Evolutionary conservation across 2,329 filamentous ascomycete species (phyloP).

Genomic region (Aspergillus sp.): DNA sequence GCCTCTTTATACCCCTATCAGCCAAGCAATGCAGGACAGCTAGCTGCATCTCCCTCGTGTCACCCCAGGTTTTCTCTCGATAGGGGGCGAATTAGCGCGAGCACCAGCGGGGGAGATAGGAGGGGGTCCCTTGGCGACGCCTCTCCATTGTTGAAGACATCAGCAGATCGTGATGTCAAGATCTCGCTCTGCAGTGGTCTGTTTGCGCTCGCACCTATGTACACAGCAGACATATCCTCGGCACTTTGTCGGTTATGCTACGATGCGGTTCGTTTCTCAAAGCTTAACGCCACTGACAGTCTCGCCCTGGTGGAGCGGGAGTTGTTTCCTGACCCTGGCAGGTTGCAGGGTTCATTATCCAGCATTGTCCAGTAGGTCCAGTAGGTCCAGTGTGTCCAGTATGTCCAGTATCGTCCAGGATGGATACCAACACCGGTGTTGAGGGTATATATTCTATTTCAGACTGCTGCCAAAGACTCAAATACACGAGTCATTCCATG

Average conservation of each 20-base stretch:
- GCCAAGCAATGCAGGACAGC: not conserved
- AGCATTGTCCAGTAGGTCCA: no score
- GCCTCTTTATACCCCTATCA: not conserved
- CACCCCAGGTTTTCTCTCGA: not conserved
- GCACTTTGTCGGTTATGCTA: not conserved
- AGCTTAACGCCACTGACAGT: not conserved
- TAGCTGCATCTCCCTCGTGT: not conserved
- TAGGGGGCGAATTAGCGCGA: not conserved
- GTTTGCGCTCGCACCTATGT: not conserved
- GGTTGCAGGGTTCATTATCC: no score
- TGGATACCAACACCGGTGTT: no score
- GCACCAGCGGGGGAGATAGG: not conserved
- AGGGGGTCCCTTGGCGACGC: slow-evolving; percentile 5
- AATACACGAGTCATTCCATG: no score
- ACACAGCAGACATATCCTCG: not conserved
- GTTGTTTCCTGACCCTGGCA: no score
- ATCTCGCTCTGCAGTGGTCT: not conserved
- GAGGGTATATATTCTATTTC: no score
- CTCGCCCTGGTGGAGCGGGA: not conserved
- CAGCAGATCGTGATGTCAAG: not conserved
- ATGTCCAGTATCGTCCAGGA: no score
- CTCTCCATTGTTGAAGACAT: not conserved
- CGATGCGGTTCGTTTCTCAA: not conserved
- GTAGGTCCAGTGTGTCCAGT: no score
- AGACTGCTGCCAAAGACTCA: no score